Evolutionary conservation across 306 rosid genomes (phyloP).

Genomic region (Cucurbita maxima): DNA sequence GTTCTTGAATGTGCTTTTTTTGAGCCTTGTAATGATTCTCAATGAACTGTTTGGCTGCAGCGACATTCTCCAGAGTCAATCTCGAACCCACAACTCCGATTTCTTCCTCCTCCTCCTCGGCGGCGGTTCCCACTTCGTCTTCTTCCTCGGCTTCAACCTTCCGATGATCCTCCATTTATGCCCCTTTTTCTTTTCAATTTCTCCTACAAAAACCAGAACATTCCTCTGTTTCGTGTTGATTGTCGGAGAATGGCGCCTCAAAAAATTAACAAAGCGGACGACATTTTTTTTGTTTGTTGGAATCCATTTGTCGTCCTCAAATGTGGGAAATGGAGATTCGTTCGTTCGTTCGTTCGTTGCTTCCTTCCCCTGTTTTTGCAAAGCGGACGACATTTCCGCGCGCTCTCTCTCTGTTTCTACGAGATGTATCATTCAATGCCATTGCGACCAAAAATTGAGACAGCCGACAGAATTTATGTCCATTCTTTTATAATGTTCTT

Average conservation of each 20-base stretch:
- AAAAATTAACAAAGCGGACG: slow-evolving; percentile 4
- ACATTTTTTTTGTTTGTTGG: not conserved
- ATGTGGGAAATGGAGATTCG: slow-evolving; percentile 2
- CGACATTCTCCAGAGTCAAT: slow-evolving; percentile 80
- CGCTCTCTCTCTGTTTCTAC: not conserved
- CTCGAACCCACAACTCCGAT: slow-evolving; percentile 40
- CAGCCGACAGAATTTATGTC: not conserved
- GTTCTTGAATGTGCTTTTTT: slow-evolving; percentile 59
- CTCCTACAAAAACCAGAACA: not conserved
- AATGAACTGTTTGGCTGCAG: slow-evolving; percentile 77
- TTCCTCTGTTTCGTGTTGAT: not conserved
- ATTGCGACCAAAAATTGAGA: not conserved
- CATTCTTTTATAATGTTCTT: not conserved
- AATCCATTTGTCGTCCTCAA: slow-evolving; percentile 9
- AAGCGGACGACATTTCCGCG: not conserved
- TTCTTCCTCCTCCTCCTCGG: slow-evolving; percentile 16
- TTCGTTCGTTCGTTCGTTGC: not conserved
- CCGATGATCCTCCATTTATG: slow-evolving; percentile 27
- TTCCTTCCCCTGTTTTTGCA: not conserved
- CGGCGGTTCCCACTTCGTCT: not conserved
- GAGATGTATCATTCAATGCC: not conserved
- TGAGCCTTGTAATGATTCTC: slow-evolving; percentile 79
- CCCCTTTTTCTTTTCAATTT: not conserved
- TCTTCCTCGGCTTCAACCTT: slow-evolving; percentile 11
- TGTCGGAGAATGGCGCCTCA: slow-evolving; percentile 27